Conservation (phyloP, 2,329 filamentous ascomycete species). For the Huntiella abstrusa region DNA sequence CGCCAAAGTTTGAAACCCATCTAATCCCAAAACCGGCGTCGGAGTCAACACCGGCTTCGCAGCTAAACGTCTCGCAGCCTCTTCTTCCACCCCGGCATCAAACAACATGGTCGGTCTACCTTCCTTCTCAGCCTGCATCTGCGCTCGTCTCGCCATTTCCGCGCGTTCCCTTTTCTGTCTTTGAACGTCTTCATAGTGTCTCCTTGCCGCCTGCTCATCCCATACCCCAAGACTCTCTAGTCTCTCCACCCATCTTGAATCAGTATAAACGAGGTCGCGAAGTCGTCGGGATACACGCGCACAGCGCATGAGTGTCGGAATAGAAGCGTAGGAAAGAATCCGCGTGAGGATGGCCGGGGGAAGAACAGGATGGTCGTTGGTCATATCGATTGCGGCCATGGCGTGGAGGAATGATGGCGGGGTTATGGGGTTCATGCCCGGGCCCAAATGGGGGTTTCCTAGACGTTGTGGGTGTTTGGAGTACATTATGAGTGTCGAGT, state of each 20-base stretch:
- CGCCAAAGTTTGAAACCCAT: conserved; percentile 67
- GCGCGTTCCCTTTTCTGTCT: conserved; percentile 39
- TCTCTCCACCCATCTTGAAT: conserved; percentile 80
- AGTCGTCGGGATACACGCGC: conserved; percentile 70
- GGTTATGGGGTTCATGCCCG: no score
- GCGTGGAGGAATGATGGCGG: conserved; percentile 47
- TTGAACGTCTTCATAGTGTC: conserved; percentile 56
- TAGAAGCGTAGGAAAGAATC: conserved; percentile 75
- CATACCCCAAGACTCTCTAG: conserved; percentile 77
- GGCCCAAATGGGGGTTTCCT: no score
- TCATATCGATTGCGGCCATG: conserved; percentile 62
- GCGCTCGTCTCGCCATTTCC: conserved; percentile 16
- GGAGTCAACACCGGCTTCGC: conserved; percentile 12
- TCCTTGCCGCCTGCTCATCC: conserved; percentile 74
- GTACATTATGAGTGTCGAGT: no score
- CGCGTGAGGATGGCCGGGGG: conserved; percentile 59
- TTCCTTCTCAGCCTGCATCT: conserved; percentile 10
- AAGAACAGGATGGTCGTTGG: conserved; percentile 57
- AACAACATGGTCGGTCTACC: conserved; percentile 43
- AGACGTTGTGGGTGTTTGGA: no score
- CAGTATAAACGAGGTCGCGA: conserved; percentile 97
- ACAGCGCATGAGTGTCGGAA: conserved; percentile 69
- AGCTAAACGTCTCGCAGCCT: conserved; percentile 16
- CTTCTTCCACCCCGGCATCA: conserved; percentile 48
- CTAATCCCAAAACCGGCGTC: conserved; percentile 18